Percentiles rank a stretch among this genome's conserved stretches.
These are phyloP conservation scores for Ascochyta koolunga DNA, from an alignment of 2,329 filamentous ascomycete species.

Conservation along the genomic window DNA sequence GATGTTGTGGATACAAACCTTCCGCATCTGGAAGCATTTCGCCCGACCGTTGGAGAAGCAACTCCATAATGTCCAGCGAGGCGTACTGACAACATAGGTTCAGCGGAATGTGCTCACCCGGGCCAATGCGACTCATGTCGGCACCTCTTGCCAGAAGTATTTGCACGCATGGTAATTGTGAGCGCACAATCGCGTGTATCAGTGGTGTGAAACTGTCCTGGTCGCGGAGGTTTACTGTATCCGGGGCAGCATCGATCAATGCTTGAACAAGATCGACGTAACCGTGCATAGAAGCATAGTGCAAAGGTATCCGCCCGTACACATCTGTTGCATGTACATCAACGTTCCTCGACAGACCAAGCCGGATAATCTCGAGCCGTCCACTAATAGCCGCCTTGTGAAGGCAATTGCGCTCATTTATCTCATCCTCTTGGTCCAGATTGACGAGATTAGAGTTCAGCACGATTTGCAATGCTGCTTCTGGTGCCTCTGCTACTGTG, in stretches of 20 bases:
- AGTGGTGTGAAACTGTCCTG: slow-evolving; percentile 97
- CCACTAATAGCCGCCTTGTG: slow-evolving; percentile 97
- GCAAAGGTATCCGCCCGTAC: slow-evolving; percentile 89
- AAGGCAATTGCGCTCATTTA: slow-evolving; percentile 94
- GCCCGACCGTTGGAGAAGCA: slow-evolving; percentile 81
- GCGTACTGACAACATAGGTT: slow-evolving; percentile 96
- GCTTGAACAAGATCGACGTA: slow-evolving; percentile 80
- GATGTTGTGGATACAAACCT: slow-evolving; percentile 94
- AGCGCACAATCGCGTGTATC: slow-evolving; percentile 92
- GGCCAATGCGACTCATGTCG: slow-evolving; percentile 83
- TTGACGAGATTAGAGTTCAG: slow-evolving; percentile 83
- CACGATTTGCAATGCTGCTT: slow-evolving; percentile 75
- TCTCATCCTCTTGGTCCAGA: slow-evolving; percentile 93
- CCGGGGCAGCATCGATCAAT: slow-evolving; percentile 70
- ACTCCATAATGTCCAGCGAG: slow-evolving; percentile 80
- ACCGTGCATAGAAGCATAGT: slow-evolving; percentile 96
- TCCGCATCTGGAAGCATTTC: slow-evolving; percentile 92
- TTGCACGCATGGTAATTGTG: slow-evolving; percentile 79
- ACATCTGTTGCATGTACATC: slow-evolving; percentile 84
- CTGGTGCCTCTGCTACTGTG: slow-evolving; percentile 83
- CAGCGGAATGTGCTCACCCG: slow-evolving; percentile 89
- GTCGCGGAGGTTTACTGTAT: slow-evolving; percentile 86
- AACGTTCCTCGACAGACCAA: slow-evolving; percentile 76
- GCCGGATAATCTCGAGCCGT: slow-evolving; percentile 75
- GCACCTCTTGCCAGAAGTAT: slow-evolving; percentile 77